Conservation (phyloP, 352 stramenopile genomes). For the Phytophthora pistaciae region DNA sequence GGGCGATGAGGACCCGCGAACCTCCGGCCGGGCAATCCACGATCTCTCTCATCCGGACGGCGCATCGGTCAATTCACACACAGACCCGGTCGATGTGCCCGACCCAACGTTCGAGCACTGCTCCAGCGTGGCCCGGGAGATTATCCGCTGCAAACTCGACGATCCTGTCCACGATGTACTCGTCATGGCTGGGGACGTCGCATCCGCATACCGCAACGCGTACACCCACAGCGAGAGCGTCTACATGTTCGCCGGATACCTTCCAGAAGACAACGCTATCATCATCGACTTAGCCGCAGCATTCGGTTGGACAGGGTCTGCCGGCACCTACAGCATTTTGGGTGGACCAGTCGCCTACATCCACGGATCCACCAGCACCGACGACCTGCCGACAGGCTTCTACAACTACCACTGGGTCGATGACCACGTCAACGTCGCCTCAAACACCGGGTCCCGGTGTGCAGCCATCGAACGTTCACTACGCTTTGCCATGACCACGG, state of each 20-base stretch:
- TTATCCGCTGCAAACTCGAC: background rate
- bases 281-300: background rate
- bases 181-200: background rate
- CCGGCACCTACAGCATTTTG: background rate
- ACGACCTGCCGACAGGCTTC: background rate
- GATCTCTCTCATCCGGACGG: background rate
- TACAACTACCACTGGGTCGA: constrained; percentile 5
- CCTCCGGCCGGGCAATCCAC: background rate
- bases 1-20: background rate
- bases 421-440: background rate
- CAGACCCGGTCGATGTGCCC: background rate
- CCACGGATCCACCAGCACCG: background rate
- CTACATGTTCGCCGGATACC: background rate
- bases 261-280: background rate
- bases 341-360: background rate
- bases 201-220: constrained; percentile 2
- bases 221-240: background rate
- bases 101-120: background rate
- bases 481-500: background rate
- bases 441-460: background rate
- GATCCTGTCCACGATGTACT: background rate
- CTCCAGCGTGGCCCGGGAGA: background rate
- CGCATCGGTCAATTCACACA: background rate
- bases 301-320: background rate
- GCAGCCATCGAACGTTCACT: background rate